Percentiles rank a stretch among this genome's conserved stretches.
These are phyloP conservation scores for Aegilops sharonensis DNA, from an alignment of 176 grass and related monocot genomes.

Conservation along the genomic window DNA sequence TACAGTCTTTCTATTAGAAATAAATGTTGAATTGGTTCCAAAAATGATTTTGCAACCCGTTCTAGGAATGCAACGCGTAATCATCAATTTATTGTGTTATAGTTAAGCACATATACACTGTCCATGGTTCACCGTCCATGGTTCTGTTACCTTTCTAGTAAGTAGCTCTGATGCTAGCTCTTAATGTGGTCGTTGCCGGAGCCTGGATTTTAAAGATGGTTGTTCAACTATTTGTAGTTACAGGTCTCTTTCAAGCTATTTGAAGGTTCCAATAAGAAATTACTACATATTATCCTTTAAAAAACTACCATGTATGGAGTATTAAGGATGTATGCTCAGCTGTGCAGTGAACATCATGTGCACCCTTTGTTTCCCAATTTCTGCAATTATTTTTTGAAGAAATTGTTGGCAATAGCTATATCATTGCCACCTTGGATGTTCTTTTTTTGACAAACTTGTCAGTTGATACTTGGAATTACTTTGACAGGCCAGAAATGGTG, in stretches of 20 bases:
- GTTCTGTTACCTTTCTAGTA: no score
- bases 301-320: neutral
- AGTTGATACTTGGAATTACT: neutral
- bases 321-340: neutral
- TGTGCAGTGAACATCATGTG: neutral
- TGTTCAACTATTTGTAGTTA: no score
- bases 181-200: no score
- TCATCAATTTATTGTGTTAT: neutral
- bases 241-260: neutral
- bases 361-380: neutral
- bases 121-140: no score
- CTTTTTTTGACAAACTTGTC: neutral
- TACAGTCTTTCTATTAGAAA: no score
- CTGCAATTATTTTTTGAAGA: neutral
- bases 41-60: neutral
- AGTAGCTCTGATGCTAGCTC: no score
- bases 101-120: neutral
- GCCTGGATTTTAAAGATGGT: no score
- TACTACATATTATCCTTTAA: neutral
- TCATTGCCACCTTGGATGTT: neutral
- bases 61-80: neutral
- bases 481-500: slow-evolving; percentile 94
- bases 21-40: neutral
- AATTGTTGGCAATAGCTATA: neutral
- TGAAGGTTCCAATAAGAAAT: neutral